phyloP scores from a whole-genome alignment of 2,329 filamentous ascomycete genomes.

The Arthroderma sp. region DNA sequence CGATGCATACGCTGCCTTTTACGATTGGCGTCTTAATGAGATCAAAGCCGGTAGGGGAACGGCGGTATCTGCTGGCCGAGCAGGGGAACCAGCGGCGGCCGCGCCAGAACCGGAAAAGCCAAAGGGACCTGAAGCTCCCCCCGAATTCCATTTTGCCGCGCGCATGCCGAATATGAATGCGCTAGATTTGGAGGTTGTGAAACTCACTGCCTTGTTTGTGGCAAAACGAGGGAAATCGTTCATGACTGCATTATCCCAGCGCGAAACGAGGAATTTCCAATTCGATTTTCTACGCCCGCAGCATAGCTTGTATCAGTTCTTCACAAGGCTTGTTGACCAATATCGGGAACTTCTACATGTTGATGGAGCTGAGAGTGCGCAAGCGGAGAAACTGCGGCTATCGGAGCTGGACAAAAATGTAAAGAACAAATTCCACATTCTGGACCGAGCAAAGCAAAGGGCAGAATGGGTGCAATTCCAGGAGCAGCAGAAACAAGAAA shows the following conservation, averaged over 20 bases:
- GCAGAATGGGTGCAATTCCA: conserved; percentile 79
- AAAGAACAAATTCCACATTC: conserved; percentile 64
- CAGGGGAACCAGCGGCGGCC: conserved; percentile 46
- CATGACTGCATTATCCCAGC: conserved; percentile 77
- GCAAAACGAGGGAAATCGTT: conserved; percentile 87
- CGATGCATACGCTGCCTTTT: conserved; percentile 80
- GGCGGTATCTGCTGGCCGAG: conserved; percentile 60
- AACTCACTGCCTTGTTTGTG: conserved; percentile 76
- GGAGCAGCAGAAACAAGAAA: conserved; percentile 72
- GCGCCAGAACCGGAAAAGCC: conserved; percentile 50
- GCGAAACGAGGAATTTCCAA: conserved; percentile 80
- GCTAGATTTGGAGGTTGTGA: conserved; percentile 65
- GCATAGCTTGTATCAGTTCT: conserved; percentile 93
- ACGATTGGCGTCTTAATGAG: conserved; percentile 79
- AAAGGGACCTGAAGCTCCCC: conserved; percentile 69
- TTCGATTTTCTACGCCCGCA: conserved; percentile 94
- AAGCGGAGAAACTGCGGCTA: conserved; percentile 58
- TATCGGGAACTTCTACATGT: conserved; percentile 68
- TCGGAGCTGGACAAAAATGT: conserved; percentile 61
- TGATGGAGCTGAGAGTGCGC: conserved; percentile 54
- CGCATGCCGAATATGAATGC: conserved; percentile 96
- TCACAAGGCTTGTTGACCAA: conserved; percentile 82
- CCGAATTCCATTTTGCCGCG: conserved; percentile 83
- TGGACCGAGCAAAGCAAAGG: conserved; percentile 69
- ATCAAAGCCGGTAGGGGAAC: conserved; percentile 74